Base-by-base conservation (phyloP, 2,329 filamentous ascomycete genomes). In the Ramichloridium luteum region DNA sequence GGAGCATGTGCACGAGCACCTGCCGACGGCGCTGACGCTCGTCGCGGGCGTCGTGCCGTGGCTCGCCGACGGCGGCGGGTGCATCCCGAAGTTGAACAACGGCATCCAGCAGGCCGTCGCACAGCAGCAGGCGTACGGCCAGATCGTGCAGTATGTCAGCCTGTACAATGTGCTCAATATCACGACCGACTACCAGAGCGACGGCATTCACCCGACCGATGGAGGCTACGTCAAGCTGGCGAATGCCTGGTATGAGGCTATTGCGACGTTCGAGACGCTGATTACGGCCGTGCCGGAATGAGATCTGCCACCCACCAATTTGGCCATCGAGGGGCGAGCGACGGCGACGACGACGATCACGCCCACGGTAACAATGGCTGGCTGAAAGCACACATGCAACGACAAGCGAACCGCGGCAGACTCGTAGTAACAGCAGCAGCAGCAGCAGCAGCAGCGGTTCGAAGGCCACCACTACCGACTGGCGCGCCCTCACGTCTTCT, bases 201-300 rank as follows among this genome's bases (percentile, higher is more conserved):
- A 23, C 1, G 30, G 30, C 20, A 15, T 32, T 15, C 30, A 32
- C 9, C 30, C 30, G 4, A 26, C 13, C 23, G 18, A 32, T 23
- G 16, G 14, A 6, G 30, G 30, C 9, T 32, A 32, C 20, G 16
- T 15, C 12, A 25, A 26, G n/a, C 16, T 32, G 30, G 30, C 30
- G 10, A 13, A 25, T 5, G 23, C 30, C 13, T 32, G 30, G 30
- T 32, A 25, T 11, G 20, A 32, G 3, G 30, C 20, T 15, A 32
- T 32, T 23, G 8, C n/a, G 20, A n/a, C 20, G 8, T 23, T 8
- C 8, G 8, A 23, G 20, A n/a, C 8, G 20, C 8, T 8, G 20
- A 23, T 23, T 23, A 8, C 20, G 8, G 20, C 20, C 8, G 8
- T n/a, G 20, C 20, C 8, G 20, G 8, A n/a, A n/a, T n/a, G n/a